These are phyloP conservation scores for Saccharomycopsis synnaedendra DNA, from an alignment of 805 yeast species.

Conservation along the genomic window DNA sequence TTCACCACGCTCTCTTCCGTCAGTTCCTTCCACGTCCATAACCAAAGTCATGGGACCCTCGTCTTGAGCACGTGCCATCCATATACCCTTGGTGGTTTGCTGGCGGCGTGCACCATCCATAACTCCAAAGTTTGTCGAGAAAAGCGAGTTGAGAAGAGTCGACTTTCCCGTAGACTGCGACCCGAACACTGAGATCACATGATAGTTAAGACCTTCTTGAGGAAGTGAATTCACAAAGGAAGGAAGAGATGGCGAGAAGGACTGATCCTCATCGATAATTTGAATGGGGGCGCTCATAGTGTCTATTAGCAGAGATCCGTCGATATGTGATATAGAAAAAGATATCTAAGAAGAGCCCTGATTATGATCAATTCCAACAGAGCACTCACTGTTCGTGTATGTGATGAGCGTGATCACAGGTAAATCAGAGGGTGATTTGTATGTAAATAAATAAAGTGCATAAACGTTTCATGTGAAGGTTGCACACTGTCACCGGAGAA, in stretches of 20 bases:
- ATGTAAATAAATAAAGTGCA: too few species aligned
- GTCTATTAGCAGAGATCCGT: not conserved
- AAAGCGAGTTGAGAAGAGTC: constrained; percentile 74
- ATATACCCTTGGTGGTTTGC: constrained; percentile 83
- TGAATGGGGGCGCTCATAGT: constrained; percentile 28
- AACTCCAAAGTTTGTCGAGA: constrained; percentile 81
- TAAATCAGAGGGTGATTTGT: too few species aligned
- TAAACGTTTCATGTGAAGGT: too few species aligned
- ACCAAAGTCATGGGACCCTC: constrained; percentile 37
- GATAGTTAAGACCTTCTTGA: constrained; percentile 60
- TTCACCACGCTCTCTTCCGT: constrained; percentile 91
- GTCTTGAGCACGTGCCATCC: constrained; percentile 51
- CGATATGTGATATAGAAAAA: too few species aligned
- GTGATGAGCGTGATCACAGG: too few species aligned
- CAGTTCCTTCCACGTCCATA: constrained; percentile 98
- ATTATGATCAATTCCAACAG: too few species aligned
- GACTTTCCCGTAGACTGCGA: constrained; percentile 96
- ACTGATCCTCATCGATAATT: constrained; percentile 41
- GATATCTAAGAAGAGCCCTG: too few species aligned
- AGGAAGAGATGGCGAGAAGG: constrained; percentile 27
- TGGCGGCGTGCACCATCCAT: constrained; percentile 83
- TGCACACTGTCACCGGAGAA: too few species aligned
- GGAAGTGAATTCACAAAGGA: constrained; percentile 25
- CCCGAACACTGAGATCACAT: constrained; percentile 91
- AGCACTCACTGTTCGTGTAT: too few species aligned